These are phyloP conservation scores for Mycena indigotica DNA, from an alignment of 768 basidiomycete genomes.

Conservation along the genomic window DNA sequence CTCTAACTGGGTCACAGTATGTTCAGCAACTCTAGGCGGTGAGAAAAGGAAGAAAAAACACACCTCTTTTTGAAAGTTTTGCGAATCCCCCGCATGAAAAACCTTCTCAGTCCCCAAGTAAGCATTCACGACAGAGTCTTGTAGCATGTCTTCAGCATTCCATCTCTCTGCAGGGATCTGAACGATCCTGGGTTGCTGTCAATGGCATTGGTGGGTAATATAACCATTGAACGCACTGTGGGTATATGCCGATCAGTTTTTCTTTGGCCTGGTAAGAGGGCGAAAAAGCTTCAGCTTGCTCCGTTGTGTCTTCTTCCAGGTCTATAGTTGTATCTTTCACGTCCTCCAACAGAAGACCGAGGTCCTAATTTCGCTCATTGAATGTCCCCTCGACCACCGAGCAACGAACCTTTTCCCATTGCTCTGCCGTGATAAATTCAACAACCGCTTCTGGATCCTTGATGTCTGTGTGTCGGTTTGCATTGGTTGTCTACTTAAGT, in stretches of 20 bases:
- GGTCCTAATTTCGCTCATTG: background rate
- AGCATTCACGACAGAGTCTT: background rate
- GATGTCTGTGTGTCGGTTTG: background rate
- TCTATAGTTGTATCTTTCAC: conserved; percentile 11
- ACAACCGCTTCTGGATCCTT: conserved; percentile 8
- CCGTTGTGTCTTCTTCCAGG: conserved; percentile 3
- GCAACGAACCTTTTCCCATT: conserved; percentile 14
- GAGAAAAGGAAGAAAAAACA: background rate
- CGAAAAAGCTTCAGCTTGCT: background rate
- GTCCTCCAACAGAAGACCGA: conserved; percentile 12
- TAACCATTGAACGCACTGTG: conserved; percentile 7
- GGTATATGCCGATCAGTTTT: conserved; percentile 16
- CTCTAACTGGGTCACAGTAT: conserved; percentile 3
- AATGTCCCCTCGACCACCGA: background rate
- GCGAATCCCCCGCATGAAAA: background rate
- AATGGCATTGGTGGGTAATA: background rate
- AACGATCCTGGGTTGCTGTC: conserved; percentile 1
- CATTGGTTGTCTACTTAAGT: background rate
- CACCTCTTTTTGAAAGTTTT: conserved; percentile 17
- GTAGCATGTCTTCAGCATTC: conserved; percentile 7
- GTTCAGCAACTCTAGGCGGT: too few relatives aligned
- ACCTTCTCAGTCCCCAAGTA: background rate
- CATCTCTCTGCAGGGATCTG: background rate
- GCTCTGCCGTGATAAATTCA: conserved; percentile 12
- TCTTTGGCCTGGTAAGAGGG: conserved; percentile 9